These are phyloP conservation scores for Rhynchospora tenuis DNA, from an alignment of 176 grass and related monocot genomes.

Conservation along the genomic window DNA sequence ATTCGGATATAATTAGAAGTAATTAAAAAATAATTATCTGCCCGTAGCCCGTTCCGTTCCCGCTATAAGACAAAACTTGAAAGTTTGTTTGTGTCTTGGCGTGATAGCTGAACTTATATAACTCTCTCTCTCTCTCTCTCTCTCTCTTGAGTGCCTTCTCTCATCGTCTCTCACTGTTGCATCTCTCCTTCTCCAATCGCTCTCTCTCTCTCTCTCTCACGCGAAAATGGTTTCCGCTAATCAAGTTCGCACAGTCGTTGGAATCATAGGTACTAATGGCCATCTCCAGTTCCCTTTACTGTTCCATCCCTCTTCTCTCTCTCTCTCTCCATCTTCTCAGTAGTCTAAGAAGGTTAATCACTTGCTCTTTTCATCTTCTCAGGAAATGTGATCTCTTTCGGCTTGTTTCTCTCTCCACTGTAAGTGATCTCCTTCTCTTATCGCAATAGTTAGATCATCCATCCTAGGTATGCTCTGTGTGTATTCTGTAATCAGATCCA, in stretches of 20 bases:
- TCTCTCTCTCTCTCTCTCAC: background rate
- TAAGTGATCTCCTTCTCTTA: conserved; percentile 20
- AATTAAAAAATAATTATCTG: no score
- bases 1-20: no score
- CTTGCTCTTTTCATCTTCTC: background rate
- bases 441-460: background rate
- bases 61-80: no score
- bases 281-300: background rate
- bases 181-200: background rate
- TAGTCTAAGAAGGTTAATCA: background rate
- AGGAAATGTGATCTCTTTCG: conserved; percentile 78
- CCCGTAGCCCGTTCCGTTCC: no score
- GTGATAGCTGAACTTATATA: background rate
- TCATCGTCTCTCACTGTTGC: background rate
- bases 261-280: conserved; percentile 5
- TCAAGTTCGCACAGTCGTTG: background rate
- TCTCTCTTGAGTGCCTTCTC: background rate
- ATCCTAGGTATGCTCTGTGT: background rate
- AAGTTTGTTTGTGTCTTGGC: background rate
- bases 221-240: conserved; percentile 8
- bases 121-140: background rate
- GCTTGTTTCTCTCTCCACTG: conserved; percentile 76
- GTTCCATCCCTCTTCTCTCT: background rate
- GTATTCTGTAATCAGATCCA: conserved; percentile 8
- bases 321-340: background rate